Base-by-base conservation (phyloP, 2,329 filamentous ascomycete genomes). In the Venturiaceae sp. region DNA sequence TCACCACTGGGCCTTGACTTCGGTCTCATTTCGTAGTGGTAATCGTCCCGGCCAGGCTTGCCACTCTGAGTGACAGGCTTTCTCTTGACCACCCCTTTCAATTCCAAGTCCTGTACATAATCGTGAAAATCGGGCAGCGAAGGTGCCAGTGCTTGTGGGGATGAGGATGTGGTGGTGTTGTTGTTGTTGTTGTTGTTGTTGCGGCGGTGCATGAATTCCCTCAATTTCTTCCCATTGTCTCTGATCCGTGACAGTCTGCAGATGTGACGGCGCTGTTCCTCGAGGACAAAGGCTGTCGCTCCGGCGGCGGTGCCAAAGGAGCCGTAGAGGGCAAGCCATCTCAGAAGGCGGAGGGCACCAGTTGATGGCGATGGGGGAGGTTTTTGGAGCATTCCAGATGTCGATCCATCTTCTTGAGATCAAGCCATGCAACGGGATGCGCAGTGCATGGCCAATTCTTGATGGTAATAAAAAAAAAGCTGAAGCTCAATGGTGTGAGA, bases 221-320 rank as follows among this genome's bases (percentile, higher is more conserved):
- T 56, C 37, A 56, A 13, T 21, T 23, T 41, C 54, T 44, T 46
- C 21, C 54, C 36, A 46, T 56, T 56, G n/a, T 56, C 54, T 46
- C 26, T 37, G 28, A 56, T 44, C 30, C 23, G 32, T 33, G 36
- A 46, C 13, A 56, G 54, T 44, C 39, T 34, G 39, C 54, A 56
- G 23, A 56, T 56, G 16, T 56, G 54, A 13, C 54, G 54, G 6
- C 54, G n/a, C 21, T 56, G 54, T 28, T 46, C 54, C 36, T 56
- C 54, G 39, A 56, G 54, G 36, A 56, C 39, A 13, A 56, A 56
- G 3, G 54, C 54, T n/a, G 54, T 56, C 14, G 39, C 37, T 9
- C 36, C 39, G 26, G 54, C 54, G 28, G 54, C 54, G 36, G 54
- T 56, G n/a, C 54, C 33, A 37, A 56, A 41, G 14, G 54, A 56